Evolutionary conservation across 1,284 basidiomycete genomes (phyloP).

Genomic region (Puccinia polysora): DNA sequence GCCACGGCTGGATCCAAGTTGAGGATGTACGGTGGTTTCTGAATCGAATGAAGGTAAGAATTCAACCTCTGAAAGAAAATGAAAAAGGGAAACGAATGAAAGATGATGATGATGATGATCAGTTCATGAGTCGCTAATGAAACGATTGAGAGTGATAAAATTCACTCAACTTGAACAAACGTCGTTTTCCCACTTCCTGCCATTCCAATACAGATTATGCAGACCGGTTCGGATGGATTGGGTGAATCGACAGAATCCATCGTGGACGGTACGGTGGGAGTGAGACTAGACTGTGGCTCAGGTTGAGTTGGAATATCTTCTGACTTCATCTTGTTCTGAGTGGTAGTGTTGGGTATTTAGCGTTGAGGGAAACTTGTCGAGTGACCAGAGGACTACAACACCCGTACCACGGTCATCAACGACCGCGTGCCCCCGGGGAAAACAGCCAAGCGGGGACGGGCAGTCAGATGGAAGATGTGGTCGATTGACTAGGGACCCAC

Average conservation of each 20-base stretch:
- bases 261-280: constrained; percentile 46
- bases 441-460: too few relatives aligned
- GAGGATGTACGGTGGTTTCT: constrained; percentile 79
- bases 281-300: not conserved
- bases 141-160: not conserved
- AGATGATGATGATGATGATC: too few relatives aligned
- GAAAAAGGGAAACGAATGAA: constrained; percentile 7
- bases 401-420: too few relatives aligned
- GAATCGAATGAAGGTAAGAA: constrained; percentile 67
- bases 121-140: not conserved
- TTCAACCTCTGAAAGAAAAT: constrained; percentile 64
- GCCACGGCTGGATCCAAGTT: constrained; percentile 96
- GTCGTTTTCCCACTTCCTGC: constrained; percentile 95
- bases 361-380: too few relatives aligned
- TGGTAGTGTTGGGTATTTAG: too few relatives aligned
- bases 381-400: too few relatives aligned
- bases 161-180: constrained; percentile 62
- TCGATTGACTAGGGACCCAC: too few relatives aligned
- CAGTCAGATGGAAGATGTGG: too few relatives aligned
- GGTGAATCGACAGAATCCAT: not conserved
- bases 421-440: too few relatives aligned
- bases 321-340: constrained; percentile 13
- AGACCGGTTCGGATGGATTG: constrained; percentile 20
- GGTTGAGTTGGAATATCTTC: not conserved
- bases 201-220: constrained; percentile 63